Base-by-base conservation (phyloP, 495 filamentous ascomycete genomes). In the Penicillium silybi region DNA sequence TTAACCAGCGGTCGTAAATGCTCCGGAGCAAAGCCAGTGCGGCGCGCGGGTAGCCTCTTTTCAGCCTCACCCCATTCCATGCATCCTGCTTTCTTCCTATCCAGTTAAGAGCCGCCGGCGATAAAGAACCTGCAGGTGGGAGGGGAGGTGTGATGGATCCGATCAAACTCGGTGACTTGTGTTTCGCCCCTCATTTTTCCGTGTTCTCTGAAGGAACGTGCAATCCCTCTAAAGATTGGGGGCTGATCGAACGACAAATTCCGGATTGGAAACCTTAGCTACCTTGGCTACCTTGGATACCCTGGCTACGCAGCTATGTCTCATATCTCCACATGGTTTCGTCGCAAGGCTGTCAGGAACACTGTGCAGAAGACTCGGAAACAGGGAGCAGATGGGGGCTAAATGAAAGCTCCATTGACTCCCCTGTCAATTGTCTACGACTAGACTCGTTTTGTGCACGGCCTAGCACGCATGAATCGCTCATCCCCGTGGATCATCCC, bases 1-100 rank as follows among this genome's bases (percentile, higher is more conserved):
- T 63, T 65, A 65, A 61, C 60, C 49, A 63, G 18, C 54, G 60
- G 63, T 42, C 54, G 35, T 52, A 54, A 58, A 65, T 58, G 50
- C 60, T 54, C 60, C 63, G 57, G 45, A 34, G 29, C 37, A 53
- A 54, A 56, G 49, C 53, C 55, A 61, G 44, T 10, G 48, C 58
- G 41, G 52, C 54, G 54, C 59, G 59, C 54, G 59, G 59, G 40
- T 54, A 50, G 25, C 23, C 44, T 54, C 29, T 13, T 29, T 61
- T 63, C 63, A 65, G 63, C 63, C 63, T 65, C 63, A 62, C 44
- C 29, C 29, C 29, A 32, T 32, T 32, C 4, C 23, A 35, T 11
- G 39, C 29, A 44, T 29, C 34, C 40, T 25, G 52, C 26, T 46
- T 18, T 26, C 34, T 11, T 52, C 39, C 17, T 38, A 26, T 48